phyloP scores from a whole-genome alignment of 305 asterid species.

The Fraxinus angustifolia region DNA sequence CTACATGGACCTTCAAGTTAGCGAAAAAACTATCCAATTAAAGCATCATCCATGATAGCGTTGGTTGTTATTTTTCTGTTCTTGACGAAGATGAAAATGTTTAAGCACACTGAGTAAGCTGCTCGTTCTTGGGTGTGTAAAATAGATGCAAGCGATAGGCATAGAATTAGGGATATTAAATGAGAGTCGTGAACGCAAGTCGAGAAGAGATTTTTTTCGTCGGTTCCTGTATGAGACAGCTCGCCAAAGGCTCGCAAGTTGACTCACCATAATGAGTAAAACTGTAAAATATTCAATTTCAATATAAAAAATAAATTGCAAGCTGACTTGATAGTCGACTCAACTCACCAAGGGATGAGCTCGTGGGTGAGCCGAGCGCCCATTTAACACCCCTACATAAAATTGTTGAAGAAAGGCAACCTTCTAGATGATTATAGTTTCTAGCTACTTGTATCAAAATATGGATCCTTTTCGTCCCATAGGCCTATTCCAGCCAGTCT shows the following conservation, averaged over 20 bases:
- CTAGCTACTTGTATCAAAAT: neutral
- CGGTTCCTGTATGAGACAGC: neutral
- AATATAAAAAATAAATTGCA: no score
- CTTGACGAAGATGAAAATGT: neutral
- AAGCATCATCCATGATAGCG: neutral
- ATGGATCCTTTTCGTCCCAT: neutral
- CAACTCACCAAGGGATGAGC: neutral
- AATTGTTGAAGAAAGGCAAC: neutral
- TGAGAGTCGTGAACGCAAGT: neutral
- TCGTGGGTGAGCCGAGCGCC: neutral
- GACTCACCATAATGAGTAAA: neutral
- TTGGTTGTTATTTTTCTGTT: neutral
- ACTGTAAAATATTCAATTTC: neutral
- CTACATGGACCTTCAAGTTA: neutral
- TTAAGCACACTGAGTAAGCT: neutral
- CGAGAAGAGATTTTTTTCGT: no score
- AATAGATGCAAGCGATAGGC: neutral
- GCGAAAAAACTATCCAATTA: neutral
- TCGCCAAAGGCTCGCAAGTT: neutral
- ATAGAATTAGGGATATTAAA: neutral
- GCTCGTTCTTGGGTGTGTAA: neutral
- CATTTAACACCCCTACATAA: neutral
- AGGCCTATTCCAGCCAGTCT: neutral
- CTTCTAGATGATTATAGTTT: neutral
- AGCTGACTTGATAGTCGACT: neutral